Evolutionary conservation across 2,329 filamentous ascomycete genomes (phyloP).

Genomic region (Huntiella omanensis): DNA sequence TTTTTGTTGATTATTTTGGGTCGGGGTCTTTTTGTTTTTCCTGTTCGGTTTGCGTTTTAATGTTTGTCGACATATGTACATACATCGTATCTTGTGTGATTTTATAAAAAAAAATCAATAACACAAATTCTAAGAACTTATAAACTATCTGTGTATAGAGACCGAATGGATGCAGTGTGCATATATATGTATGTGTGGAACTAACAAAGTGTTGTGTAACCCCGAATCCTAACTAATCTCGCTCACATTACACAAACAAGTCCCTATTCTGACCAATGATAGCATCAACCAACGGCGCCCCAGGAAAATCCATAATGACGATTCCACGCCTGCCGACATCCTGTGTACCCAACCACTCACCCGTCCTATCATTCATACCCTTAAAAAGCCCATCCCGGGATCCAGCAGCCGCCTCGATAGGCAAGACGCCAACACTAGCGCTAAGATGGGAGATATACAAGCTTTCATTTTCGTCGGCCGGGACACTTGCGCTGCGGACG

Average conservation of each 20-base stretch:
- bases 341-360: constrained; percentile 22
- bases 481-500: constrained; percentile 18
- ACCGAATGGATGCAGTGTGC: too few species aligned
- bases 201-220: too few species aligned
- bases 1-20: too few species aligned
- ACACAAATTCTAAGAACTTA: too few species aligned
- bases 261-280: constrained; percentile 24
- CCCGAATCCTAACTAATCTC: too few species aligned
- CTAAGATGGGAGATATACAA: constrained; percentile 29
- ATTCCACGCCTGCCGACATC: constrained; percentile 21
- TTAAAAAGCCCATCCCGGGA: constrained; percentile 22
- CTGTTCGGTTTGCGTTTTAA: too few species aligned
- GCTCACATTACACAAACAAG: constrained; percentile 8
- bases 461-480: constrained; percentile 19
- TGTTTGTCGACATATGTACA: too few species aligned
- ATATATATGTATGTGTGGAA: too few species aligned
- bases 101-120: too few species aligned
- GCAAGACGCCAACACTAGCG: constrained; percentile 28
- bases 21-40: too few species aligned
- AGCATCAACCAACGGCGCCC: constrained; percentile 22
- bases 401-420: constrained; percentile 31
- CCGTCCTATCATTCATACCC: constrained; percentile 33
- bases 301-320: constrained; percentile 31
- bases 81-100: too few species aligned
- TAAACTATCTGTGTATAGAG: too few species aligned